Evolutionary conservation across 2,329 filamentous ascomycete genomes (phyloP), one percentile per base, ranked within the genome.

Genomic region (Epichloe gansuensis): DNA sequence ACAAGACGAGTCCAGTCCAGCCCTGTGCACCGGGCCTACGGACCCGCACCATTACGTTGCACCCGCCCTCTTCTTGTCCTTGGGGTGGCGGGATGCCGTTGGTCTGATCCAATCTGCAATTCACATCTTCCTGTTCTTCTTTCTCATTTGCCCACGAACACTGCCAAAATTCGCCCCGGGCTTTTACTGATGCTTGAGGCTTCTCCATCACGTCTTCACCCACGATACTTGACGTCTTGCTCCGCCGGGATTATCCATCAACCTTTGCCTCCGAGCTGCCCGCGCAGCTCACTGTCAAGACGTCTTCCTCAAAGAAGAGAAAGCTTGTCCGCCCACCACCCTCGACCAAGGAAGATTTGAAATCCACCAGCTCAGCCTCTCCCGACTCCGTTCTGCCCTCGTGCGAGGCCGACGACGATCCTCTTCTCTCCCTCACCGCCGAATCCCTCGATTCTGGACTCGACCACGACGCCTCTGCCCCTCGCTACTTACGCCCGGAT

Each of bases 271-370:
- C 62, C 69, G 78, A 82, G 78, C 78, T 82, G 78, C 78, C 62
- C 61, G 67, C 67, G 81, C 80, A 83, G 81, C 81, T 84, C 81
- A 71, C 75, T 68, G 74, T 78, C 81, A 85, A 77, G 70, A 85
- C 81, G 81, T 83, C 81, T 81, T 83, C 80, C 74, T 75, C 72
- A 77, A 85, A 84, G 80, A 85, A 84, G 81, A 77, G 81, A 75
- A 84, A 80, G 77, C 77, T 84, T 63, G 73, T 70, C 64, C 75
- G 73, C 61, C 72, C 56, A 35, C 42, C 45, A 38, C 52, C 69
- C 64, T 66, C 69, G 57, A 66, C 68, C 60, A 65, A 67, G 64
- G 71, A 25, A 48, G 45, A 76, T 65, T 63, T 68, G 56, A 67
- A 67, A 60, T 65, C 61, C 50, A 58, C 63, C 57, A 63, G 59